Evolutionary conservation across 495 filamentous ascomycete species (phyloP), one percentile per base, ranked within the genome.

Genomic region (Cladorrhinum samala): DNA sequence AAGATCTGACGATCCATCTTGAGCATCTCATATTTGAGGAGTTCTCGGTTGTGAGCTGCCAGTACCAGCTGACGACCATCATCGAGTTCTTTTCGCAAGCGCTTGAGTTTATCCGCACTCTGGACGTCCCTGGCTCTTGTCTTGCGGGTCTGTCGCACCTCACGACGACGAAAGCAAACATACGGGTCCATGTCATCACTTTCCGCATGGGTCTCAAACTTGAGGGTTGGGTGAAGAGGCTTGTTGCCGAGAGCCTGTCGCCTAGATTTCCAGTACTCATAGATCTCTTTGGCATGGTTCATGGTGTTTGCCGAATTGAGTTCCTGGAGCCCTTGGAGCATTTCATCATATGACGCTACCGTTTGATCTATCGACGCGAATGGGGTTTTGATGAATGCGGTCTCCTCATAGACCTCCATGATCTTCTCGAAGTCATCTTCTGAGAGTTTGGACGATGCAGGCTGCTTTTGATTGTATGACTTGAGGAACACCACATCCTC

Each of bases 171-270:
- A 80, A 98, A 98, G 73, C 93, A 98, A 66, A 98, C 91, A 67
- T 94, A 98, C 49, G 93, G 94, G 71, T 98, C 93, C 58, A 86
- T 80, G 59, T 98, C 93, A 68, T 98, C 93, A 42, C 86, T 95
- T 49, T 97, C 93, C 65, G 86, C 84, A 44, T 89, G 86, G 38
- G 83, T 91, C 73, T 97, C 94, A 49, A 95, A 89, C 81, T 95
- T 97, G 68, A 97, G 82, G 19, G 72, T 78, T 13, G 87, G 76
- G 61, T 88, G 83, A 38, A 96, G 73, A 2, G 81, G 63, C 54
- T 72, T 81, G 68, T 91, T 95, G 52, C 78, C 80, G 37, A 76
- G 70, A 43, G 71, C 72, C 57, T 83, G 69, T 41, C 89, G 83
- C 64, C 79, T 77, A 45, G 76, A 72, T 73, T 85, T 91, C 93